These are phyloP conservation scores for Arabidopsis suecica DNA, from an alignment of 345 rosid genomes.

Conservation along the genomic window DNA sequence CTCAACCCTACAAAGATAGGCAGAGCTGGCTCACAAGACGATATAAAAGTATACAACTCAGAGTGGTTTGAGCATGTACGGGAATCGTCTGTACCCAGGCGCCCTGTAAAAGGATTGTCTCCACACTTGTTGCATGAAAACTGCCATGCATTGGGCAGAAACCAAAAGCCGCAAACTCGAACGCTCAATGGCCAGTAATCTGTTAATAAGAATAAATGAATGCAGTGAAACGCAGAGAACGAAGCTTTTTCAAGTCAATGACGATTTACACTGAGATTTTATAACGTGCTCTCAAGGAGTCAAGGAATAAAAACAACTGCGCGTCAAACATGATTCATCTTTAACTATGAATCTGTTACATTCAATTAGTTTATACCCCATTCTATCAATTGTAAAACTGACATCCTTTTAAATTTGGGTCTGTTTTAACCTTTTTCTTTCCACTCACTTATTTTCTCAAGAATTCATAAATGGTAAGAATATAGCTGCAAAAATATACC, in stretches of 20 bases:
- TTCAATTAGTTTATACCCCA: neutral
- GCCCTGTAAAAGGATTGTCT: constrained; percentile 48
- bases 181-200: constrained; percentile 85
- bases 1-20: constrained; percentile 78
- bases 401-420: neutral
- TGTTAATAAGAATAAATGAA: constrained; percentile 45
- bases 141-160: constrained; percentile 82
- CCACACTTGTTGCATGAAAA: constrained; percentile 76
- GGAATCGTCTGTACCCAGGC: constrained; percentile 36
- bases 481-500: neutral
- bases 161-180: constrained; percentile 88
- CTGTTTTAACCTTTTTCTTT: constrained; percentile 9
- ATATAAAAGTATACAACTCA: constrained; percentile 60
- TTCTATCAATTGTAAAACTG: neutral
- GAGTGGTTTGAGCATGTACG: constrained; percentile 65
- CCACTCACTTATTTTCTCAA: neutral
- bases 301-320: neutral
- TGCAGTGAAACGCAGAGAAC: constrained; percentile 29
- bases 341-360: neutral
- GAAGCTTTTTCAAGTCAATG: constrained; percentile 17
- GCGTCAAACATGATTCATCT: neutral
- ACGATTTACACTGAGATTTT: neutral
- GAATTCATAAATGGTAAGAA: neutral
- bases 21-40: constrained; percentile 45
- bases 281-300: constrained; percentile 8